These are phyloP conservation scores for Trebouxiophyceae sp. DNA, from an alignment of 163 green algal species.

Conservation along the genomic window DNA sequence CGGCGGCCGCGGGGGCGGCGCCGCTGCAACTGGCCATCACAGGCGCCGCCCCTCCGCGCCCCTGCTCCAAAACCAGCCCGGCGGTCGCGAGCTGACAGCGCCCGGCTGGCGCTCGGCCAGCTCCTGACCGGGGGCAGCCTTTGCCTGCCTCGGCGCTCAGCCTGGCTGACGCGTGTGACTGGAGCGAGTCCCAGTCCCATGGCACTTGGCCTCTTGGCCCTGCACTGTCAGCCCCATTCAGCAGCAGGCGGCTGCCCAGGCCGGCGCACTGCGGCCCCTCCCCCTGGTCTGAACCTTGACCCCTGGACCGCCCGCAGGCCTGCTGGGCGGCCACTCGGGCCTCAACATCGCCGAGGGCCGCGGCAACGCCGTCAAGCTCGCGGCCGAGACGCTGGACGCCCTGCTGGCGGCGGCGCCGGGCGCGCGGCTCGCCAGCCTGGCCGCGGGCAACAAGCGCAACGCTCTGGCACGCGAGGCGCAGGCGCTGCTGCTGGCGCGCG, in stretches of 20 bases:
- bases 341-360: conserved; percentile 68
- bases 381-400: conserved; percentile 17
- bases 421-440: conserved; percentile 23
- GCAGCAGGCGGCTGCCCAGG: no score
- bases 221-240: no score
- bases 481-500: conserved; percentile 33
- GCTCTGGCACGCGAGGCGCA: conserved; percentile 55
- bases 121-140: no score
- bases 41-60: no score
- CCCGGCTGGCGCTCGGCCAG: no score
- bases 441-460: conserved; percentile 73
- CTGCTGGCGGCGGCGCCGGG: conserved; percentile 4
- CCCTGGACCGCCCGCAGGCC: background rate
- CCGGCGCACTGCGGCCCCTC: no score
- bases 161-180: no score
- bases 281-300: no score
- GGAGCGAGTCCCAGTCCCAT: no score
- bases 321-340: conserved; percentile 35
- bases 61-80: no score
- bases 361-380: conserved; percentile 58
- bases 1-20: background rate
- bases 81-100: no score
- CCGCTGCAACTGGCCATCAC: conserved; percentile 26
- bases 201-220: no score
- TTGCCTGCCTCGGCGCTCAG: background rate